A percentile compares a stretch with the other conserved stretches of the same genome.
Evolutionary conservation across 2,329 filamentous ascomycete species (phyloP).

Genomic region (Trichoderma simmonsii): DNA sequence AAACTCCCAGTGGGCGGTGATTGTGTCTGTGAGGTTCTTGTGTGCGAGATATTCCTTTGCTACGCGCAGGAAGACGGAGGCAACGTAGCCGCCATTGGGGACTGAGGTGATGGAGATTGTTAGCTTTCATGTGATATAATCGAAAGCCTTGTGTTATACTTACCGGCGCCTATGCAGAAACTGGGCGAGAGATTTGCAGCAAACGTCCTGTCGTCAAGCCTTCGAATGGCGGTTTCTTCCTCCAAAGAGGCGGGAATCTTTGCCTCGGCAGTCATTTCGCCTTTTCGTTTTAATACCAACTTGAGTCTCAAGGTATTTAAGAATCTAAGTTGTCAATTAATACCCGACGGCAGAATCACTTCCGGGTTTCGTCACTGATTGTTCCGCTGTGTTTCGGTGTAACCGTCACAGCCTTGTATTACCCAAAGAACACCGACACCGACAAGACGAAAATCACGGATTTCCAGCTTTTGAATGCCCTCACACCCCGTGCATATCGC

Average conservation of each 20-base stretch:
- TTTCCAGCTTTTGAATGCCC: neutral
- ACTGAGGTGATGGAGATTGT: slow-evolving; percentile 28
- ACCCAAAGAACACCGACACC: neutral
- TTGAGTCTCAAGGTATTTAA: neutral
- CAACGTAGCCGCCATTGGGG: slow-evolving; percentile 47
- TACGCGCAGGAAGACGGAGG: slow-evolving; percentile 38
- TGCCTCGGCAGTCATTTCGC: neutral
- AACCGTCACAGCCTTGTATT: neutral
- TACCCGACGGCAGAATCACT: neutral
- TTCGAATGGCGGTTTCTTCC: neutral
- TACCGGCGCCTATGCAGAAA: slow-evolving; percentile 19
- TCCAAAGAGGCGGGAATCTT: slow-evolving; percentile 14
- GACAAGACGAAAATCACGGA: neutral
- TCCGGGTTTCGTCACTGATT: neutral
- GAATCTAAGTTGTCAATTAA: neutral
- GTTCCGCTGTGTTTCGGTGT: neutral
- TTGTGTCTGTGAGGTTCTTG: slow-evolving; percentile 36
- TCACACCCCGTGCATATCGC: neutral
- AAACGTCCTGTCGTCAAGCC: slow-evolving; percentile 16
- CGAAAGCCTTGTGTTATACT: no score
- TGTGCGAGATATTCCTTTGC: slow-evolving; percentile 34
- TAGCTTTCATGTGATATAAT: neutral
- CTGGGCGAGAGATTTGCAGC: slow-evolving; percentile 1
- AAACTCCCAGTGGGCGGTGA: slow-evolving; percentile 42
- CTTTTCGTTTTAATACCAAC: neutral